Base-by-base conservation (phyloP, 75 land plant species). In the Chamaecyparis obtusa region DNA sequence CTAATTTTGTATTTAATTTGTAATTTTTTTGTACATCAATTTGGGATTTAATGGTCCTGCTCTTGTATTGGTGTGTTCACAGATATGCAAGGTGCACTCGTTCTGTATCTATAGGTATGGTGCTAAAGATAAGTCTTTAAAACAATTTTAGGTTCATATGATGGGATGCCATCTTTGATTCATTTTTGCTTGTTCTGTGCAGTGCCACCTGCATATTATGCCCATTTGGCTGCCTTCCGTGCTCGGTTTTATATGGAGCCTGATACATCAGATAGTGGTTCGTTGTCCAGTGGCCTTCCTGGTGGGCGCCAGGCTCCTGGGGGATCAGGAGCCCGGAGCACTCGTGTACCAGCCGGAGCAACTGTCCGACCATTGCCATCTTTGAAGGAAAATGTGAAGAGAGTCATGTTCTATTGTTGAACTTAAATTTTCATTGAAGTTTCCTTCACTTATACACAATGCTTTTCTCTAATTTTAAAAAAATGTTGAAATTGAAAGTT, bases 151-250 rank as follows among this genome's bases (percentile, higher is more conserved):
- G 24, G 43, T 60, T 84, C 16, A 37, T 41, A n/a, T 67, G 78
- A 6, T 41, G 24, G 33, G 27, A 24, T n/a, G 37, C 8, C 13
- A 16, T 21, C 16, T 21, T 43, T 86, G 41, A 74, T 24, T 17
- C 35, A 8, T 19, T 43, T 77, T 3, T 87, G 9, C 15, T 83
- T 89, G 30, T 24, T 72, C 80, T 44, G 19, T 85, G 88, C 93
- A 96, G 97, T 97, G 54, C 97, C 99, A 19, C 99, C 99, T 36
- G 99, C 99, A 1, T 98, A 97, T 88, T 98, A 98, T 91, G 99
- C 99, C 3, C 99, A 98, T 89, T 91, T 98, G 46, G 99, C 99
- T 83, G 99, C 99, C 1, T 97, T 95, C 86, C 90, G 98, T 13
- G 98, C 97, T 11, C 93, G 99, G 0, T 96, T 98, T 88, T 98